Conservation (phyloP, 345 rosid genomes). For the Sapria himalayana region DNA sequence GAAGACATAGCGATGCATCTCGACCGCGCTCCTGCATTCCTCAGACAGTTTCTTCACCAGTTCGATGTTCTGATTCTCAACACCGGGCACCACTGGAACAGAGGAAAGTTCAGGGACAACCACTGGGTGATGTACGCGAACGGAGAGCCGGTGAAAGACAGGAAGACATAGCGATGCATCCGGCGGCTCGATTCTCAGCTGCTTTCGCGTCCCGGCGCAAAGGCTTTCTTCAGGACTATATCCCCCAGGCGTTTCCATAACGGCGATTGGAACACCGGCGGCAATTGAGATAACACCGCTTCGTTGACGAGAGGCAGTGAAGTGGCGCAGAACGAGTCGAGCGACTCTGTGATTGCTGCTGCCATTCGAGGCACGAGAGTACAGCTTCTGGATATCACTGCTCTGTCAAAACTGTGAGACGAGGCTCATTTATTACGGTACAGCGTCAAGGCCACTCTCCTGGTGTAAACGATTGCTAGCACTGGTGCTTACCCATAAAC, state of each 20-base stretch:
- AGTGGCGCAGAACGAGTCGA: constrained; percentile 27
- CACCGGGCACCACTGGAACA: constrained; percentile 81
- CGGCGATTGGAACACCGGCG: constrained; percentile 76
- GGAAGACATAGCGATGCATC: constrained; percentile 20
- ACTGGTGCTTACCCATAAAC: constrained; percentile 98
- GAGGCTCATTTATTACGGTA: constrained; percentile 49
- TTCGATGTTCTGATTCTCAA: constrained; percentile 48
- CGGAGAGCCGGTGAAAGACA: constrained; percentile 22
- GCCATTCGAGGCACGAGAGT: constrained; percentile 40
- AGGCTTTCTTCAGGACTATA: constrained; percentile 49
- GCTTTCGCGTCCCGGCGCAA: constrained; percentile 25
- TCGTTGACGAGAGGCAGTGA: constrained; percentile 31
- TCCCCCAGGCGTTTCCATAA: constrained; percentile 53
- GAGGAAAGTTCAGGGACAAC: constrained; percentile 46
- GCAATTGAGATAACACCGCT: constrained; percentile 41
- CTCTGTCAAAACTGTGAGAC: constrained; percentile 44
- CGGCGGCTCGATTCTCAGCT: constrained; percentile 51
- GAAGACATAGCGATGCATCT: constrained; percentile 40
- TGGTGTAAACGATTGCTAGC: constrained; percentile 61
- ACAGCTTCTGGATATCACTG: constrained; percentile 50
- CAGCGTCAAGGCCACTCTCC: constrained; percentile 20
- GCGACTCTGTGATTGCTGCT: constrained; percentile 28
- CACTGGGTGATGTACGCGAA: constrained; percentile 48
- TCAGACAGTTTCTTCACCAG: constrained; percentile 26
- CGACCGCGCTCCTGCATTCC: constrained; percentile 53